Conservation (phyloP, 108 stramenopile genomes). For the Parietichytrium sp. region DNA sequence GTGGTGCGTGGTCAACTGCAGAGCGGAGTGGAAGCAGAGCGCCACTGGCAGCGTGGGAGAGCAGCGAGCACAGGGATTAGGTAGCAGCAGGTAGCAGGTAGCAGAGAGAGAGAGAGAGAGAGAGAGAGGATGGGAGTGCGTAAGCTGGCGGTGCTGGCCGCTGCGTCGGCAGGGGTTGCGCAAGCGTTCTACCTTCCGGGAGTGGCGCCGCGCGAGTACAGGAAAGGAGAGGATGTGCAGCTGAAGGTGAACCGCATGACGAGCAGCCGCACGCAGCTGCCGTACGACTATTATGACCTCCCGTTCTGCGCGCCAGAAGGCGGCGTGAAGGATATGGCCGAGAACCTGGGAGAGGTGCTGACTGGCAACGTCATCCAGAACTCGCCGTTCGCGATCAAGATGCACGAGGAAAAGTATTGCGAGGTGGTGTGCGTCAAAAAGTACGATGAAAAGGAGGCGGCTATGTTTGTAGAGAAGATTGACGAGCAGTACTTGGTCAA, state of each 20-base stretch:
- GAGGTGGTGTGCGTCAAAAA: conserved; percentile 79
- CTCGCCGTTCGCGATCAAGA: conserved; percentile 86
- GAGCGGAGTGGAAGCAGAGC: too few relatives aligned
- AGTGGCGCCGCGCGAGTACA: conserved; percentile 38
- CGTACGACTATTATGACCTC: conserved; percentile 88
- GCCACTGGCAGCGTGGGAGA: too few relatives aligned
- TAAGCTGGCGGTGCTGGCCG: too few relatives aligned
- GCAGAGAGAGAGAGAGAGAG: too few relatives aligned
- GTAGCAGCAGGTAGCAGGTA: too few relatives aligned
- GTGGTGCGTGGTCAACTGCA: too few relatives aligned
- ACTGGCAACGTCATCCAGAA: conserved; percentile 93
- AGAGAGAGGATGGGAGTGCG: too few relatives aligned
- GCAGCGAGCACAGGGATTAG: too few relatives aligned
- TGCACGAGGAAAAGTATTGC: conserved; percentile 93
- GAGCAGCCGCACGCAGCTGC: conserved; percentile 77
- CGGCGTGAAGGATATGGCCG: conserved; percentile 61
- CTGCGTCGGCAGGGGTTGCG: neutral
- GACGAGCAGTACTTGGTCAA: conserved; percentile 90
- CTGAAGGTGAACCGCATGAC: conserved; percentile 61
- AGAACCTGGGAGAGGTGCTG: conserved; percentile 98
- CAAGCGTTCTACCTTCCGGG: conserved; percentile 48
- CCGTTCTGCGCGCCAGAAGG: conserved; percentile 88
- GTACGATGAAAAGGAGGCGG: conserved; percentile 80
- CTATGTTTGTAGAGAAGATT: conserved; percentile 81
- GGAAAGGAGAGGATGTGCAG: conserved; percentile 46